Evolutionary conservation across 2,329 filamentous ascomycete genomes (phyloP), one percentile per base, ranked within the genome.

Genomic region (Diaporthe citriasiana): DNA sequence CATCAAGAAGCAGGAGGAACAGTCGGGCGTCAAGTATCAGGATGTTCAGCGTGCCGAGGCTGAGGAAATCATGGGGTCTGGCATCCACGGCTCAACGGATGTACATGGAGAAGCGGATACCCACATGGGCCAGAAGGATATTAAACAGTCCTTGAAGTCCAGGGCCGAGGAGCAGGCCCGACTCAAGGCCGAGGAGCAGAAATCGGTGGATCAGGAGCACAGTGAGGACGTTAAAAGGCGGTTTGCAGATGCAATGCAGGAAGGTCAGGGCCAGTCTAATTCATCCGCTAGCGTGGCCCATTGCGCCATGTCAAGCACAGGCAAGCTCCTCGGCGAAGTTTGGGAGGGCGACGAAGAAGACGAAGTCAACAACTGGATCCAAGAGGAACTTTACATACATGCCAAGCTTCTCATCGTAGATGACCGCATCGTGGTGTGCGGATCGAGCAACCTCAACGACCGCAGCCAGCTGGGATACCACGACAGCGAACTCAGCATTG

Each of bases 371-470:
- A 94, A 97, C 81, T 97, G 97, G 87, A 93, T 98, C 74, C 96
- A 98, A 81, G 97, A 99, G 82, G 96, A 99, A 82, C 89, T 98
- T 2, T 99, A 99, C 82, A 93, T 98, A 63, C 97, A 99, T 82
- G 93, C 92, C 38, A 99, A 98, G 85, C 88, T 98, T 47, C 89
- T 97, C 77, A 96, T 98, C 77, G 93, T 93, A 1, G 95, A 98
- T 80, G 96, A 98, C 82, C 91, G 92, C 71, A 89, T 95, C 63
- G 95, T 94, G 1, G 91, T 98, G 70, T 97, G 95, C 80, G 95
- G 95, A 25, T 95, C 93, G 35, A 94, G 94, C 76, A 98, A 98
- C 83, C 88, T 98, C 79, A 98, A 98, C 82, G 96, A 98, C 81
- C 93, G 96, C 70, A 91, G 94, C 68, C 95, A 98, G 83, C 85